These are phyloP conservation scores for Ceratobasidium sp. DNA, from an alignment of 1,284 basidiomycete genomes.

Conservation along the genomic window DNA sequence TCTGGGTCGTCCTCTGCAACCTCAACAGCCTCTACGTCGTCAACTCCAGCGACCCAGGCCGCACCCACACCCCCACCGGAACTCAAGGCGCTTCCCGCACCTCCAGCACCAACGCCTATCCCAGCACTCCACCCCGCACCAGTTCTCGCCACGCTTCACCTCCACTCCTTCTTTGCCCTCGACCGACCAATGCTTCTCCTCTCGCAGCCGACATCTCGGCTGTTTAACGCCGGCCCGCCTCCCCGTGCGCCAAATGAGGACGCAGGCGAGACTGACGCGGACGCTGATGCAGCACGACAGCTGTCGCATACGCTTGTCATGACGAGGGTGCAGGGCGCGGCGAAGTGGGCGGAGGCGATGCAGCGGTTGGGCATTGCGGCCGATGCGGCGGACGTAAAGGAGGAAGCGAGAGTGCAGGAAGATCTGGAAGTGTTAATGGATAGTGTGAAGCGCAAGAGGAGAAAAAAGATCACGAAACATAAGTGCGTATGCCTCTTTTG, in stretches of 20 bases:
- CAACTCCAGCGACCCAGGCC: background rate
- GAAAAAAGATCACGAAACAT: conserved; percentile 57
- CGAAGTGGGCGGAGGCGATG: conserved; percentile 45
- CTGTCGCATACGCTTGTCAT: conserved; percentile 48
- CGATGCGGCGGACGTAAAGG: conserved; percentile 42
- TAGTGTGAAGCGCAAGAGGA: conserved; percentile 55
- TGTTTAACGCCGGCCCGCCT: conserved; percentile 42
- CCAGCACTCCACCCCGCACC: conserved; percentile 48
- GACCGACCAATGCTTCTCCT: conserved; percentile 49
- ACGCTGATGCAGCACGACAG: conserved; percentile 47
- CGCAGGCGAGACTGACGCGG: conserved; percentile 47
- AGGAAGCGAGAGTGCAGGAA: conserved; percentile 42
- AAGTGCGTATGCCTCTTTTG: conserved; percentile 50
- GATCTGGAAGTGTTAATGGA: conserved; percentile 52
- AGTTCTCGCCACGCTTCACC: conserved; percentile 47
- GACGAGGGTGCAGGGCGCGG: conserved; percentile 41
- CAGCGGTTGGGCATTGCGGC: conserved; percentile 37
- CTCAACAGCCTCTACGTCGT: conserved; percentile 14
- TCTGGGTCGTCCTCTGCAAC: background rate
- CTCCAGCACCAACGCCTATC: conserved; percentile 40
- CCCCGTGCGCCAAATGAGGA: conserved; percentile 16
- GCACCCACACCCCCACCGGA: conserved; percentile 25
- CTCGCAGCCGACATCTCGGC: conserved; percentile 45
- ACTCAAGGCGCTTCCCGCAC: conserved; percentile 3
- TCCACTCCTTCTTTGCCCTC: conserved; percentile 50